Evolutionary conservation across 345 rosid species (phyloP), one percentile per base, ranked within the genome.

Genomic region (Chamaenerion angustifolium): DNA sequence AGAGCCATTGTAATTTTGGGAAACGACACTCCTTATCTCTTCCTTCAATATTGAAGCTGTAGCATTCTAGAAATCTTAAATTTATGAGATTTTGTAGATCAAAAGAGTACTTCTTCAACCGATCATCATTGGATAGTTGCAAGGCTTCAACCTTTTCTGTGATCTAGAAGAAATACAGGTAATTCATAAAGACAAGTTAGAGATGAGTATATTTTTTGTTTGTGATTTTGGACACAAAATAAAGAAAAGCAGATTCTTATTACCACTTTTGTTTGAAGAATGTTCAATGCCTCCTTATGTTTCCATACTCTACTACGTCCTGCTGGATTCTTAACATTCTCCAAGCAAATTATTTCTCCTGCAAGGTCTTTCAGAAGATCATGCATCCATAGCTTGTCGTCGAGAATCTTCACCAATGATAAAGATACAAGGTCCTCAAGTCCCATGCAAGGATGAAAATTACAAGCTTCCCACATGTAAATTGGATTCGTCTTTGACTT

Each of bases 311-410:
- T 0, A 19, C 15, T 19, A 4, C 37, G 35, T 14, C 19, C 23
- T 15, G 16, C 42, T 0, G 43, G 3, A 31, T 46, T n/a, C 15
- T 0, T 17, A 0, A n/a, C 1, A 9, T 37, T 45, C 18, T 46
- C 45, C 42, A 9, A 3, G 2, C 51, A 37, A 4, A 46, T 12
- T 0, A 56, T 12, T 45, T 46, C 51, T 56, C 51, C 46, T 17
- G 44, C 59, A 4, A 56, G 27, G 2, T 46, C 51, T 46, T 16
- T 56, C 2, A 56, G n/a, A 12, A 27, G 59, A 16, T 46, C 51
- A 4, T 46, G 59, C 59, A 56, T 56, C 51, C 51, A 37, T 5
- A 46, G 8, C 12, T 37, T 46, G 40, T 12, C 9, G 12, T 6
- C 45, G 0, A 0, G 0, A 16, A 56, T 10, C 12, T 46, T 56